Percentiles rank a stretch among this genome's conserved stretches.
phyloP scores from a whole-genome alignment of 148 eudicot genomes.

The Vaccinium corymbosum region DNA sequence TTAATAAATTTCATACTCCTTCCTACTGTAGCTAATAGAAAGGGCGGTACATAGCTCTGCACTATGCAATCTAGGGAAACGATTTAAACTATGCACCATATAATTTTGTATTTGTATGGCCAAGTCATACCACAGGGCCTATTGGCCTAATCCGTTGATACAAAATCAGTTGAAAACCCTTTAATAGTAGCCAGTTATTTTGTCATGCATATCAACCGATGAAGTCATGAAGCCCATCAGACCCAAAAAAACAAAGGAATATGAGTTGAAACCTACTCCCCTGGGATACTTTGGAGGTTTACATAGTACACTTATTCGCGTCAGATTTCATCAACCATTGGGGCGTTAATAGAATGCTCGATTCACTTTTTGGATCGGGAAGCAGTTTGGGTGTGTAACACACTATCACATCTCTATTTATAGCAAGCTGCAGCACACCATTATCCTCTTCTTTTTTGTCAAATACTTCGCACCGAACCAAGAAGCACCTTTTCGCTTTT shows the following conservation, averaged over 20 bases:
- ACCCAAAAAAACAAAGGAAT: not conserved
- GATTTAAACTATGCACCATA: not conserved
- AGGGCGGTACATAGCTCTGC: no score
- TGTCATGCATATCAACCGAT: not conserved
- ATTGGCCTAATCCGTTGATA: not conserved
- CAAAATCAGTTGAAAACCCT: not conserved
- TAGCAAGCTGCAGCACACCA: not conserved
- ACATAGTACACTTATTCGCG: not conserved
- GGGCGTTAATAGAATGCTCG: not conserved
- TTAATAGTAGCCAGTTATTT: not conserved
- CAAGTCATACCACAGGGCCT: not conserved
- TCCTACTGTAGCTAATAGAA: no score
- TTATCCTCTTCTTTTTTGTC: not conserved
- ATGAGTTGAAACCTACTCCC: not conserved
- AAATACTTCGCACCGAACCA: not conserved
- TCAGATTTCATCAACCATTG: not conserved
- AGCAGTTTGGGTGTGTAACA: not conserved
- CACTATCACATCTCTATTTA: not conserved
- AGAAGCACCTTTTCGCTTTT: not conserved
- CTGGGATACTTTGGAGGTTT: not conserved
- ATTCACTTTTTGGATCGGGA: not conserved
- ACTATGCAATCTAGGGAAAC: no score
- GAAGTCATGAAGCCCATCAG: not conserved
- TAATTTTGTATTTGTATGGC: not conserved
- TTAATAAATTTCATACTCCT: no score